Evolutionary conservation across 768 basidiomycete species (phyloP), one percentile per base, ranked within the genome.

Genomic region (Phylloporus rhodoxanthus): DNA sequence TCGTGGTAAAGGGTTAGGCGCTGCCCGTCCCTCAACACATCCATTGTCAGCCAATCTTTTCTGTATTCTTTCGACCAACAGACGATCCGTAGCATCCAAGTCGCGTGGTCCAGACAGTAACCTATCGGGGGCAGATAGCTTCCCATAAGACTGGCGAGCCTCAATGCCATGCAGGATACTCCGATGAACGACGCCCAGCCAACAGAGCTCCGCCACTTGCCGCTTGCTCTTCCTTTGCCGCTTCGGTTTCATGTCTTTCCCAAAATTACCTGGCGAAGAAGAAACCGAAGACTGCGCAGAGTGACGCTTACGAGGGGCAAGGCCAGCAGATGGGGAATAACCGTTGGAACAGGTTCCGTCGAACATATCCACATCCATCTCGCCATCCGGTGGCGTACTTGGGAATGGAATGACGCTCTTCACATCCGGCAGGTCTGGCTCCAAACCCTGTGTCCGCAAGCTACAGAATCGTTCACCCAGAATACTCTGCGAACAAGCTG

Each of bases 381-480:
- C 40, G 41, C 50, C 52, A 51, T 60, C 58, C 29, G 57, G 63
- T 26, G 59, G 51, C 8, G 63, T 44, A 17, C 65, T 65, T 38
- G 72, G 71, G 47, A 72, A 72, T n/a, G 72, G 70, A 38, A 72
- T 65, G 38, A 63, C 62, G 28, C 58, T 68, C 48, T 30, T 54
- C 43, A 68, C 63, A 43, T 67, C 64, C 3, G 54, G 64, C 13
- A 69, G 54, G 42, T 66, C 66, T 25, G 39, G 48, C 19, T 55
- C 59, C 30, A 26, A 29, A 45, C 50, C 52, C 30, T 51, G 52
- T 11, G 9, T 19, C 43, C 38, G 44, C 25, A 57, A 37, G 10
- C 51, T 37, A 42, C 43, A 28, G 13, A 9, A 15, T 5, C 9
- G 38, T 9, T 48, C 37, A 25, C 45, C 47, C 7, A 48, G 45